These are phyloP conservation scores for Geosmithia putterillii DNA, from an alignment of 2,329 filamentous ascomycete species.

Conservation along the genomic window DNA sequence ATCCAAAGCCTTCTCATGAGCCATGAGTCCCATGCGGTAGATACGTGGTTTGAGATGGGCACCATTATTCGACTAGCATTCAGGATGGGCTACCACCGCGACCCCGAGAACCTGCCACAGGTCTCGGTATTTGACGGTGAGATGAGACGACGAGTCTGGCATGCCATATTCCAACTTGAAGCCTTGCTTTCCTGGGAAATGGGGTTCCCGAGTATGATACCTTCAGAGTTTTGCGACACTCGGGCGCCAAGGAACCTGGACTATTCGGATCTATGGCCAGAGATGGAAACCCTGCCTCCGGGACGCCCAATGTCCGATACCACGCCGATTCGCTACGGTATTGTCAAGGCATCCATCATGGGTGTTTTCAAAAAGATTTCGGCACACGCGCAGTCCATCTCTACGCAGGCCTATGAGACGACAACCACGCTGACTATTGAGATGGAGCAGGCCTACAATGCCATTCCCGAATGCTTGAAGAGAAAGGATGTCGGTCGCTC, in stretches of 20 bases:
- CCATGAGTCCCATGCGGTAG: slow-evolving; percentile 35
- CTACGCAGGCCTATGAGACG: slow-evolving; percentile 29
- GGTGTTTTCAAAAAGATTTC: slow-evolving; percentile 35
- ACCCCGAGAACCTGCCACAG: slow-evolving; percentile 35
- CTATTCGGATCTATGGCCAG: slow-evolving; percentile 3
- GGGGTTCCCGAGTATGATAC: slow-evolving; percentile 34
- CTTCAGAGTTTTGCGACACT: slow-evolving; percentile 3
- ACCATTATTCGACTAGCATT: slow-evolving; percentile 40
- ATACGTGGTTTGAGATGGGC: slow-evolving; percentile 38
- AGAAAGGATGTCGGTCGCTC: slow-evolving; percentile 32
- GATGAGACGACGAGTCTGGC: slow-evolving; percentile 34
- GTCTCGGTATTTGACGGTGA: slow-evolving; percentile 35
- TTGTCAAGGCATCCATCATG: slow-evolving; percentile 35
- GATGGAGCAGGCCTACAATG: slow-evolving; percentile 29
- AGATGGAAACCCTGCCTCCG: slow-evolving; percentile 3
- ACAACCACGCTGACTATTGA: slow-evolving; percentile 32
- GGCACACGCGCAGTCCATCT: not conserved
- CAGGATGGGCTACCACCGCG: slow-evolving; percentile 46
- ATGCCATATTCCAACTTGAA: slow-evolving; percentile 29
- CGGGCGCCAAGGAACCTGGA: slow-evolving; percentile 3
- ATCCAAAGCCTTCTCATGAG: slow-evolving; percentile 40
- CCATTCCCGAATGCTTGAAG: slow-evolving; percentile 34
- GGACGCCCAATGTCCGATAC: slow-evolving; percentile 3
- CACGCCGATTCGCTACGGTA: slow-evolving; percentile 34
- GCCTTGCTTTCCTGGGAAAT: slow-evolving; percentile 31